Conservation (phyloP, 2,329 filamentous ascomycete species). For the Calonectria henricotiae region DNA sequence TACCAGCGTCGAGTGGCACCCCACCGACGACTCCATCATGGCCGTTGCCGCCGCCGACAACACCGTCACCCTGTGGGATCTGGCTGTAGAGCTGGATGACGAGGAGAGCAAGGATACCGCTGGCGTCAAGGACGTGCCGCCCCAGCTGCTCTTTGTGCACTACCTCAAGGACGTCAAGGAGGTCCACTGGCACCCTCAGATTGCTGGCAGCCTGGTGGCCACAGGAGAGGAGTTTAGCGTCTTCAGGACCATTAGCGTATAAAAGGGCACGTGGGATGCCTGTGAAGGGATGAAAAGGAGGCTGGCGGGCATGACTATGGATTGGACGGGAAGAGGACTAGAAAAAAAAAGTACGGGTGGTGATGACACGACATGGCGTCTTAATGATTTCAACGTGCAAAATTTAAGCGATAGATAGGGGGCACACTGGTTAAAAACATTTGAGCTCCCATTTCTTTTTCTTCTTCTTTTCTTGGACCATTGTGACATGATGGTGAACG, state of each 20-base stretch:
- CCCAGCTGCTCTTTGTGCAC: slow-evolving; percentile 96
- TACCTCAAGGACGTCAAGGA: slow-evolving; percentile 97
- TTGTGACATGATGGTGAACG: neutral
- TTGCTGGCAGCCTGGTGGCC: slow-evolving; percentile 89
- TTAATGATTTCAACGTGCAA: slow-evolving; percentile 18
- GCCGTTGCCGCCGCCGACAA: slow-evolving; percentile 94
- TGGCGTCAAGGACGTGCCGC: slow-evolving; percentile 90
- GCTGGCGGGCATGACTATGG: neutral
- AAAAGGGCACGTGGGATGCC: slow-evolving; percentile 46
- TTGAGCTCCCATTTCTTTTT: slow-evolving; percentile 4
- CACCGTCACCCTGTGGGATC: slow-evolving; percentile 95
- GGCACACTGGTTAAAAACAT: slow-evolving; percentile 6
- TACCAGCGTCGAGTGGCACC: slow-evolving; percentile 97
- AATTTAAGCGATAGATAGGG: slow-evolving; percentile 19
- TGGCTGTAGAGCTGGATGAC: slow-evolving; percentile 96
- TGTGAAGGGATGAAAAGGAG: slow-evolving; percentile 1
- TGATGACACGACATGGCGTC: slow-evolving; percentile 18
- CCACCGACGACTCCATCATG: slow-evolving; percentile 95
- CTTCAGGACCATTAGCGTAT: slow-evolving; percentile 88
- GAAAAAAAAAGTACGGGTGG: neutral
- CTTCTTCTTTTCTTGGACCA: neutral
- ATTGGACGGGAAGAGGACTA: neutral
- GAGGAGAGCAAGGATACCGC: slow-evolving; percentile 95
- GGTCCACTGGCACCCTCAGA: slow-evolving; percentile 97
- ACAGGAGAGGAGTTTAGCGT: slow-evolving; percentile 93